phyloP scores from a whole-genome alignment of 2,329 filamentous ascomycete genomes.

The Aspergillus sp. region DNA sequence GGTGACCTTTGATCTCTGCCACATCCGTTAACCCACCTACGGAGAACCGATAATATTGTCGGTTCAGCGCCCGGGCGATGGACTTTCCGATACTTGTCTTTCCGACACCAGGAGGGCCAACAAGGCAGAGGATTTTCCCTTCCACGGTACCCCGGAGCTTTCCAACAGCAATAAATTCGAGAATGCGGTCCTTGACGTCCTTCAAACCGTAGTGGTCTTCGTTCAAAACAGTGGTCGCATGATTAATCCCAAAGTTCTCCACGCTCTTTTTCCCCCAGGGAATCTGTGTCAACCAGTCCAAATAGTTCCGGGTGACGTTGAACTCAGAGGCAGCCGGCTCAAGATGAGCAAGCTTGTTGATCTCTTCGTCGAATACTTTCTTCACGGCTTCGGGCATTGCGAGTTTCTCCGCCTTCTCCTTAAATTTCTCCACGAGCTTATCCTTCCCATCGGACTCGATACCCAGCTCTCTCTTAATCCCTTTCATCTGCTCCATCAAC shows the following conservation, averaged over 20 bases:
- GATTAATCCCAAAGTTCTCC: slow-evolving; percentile 93
- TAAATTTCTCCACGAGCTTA: slow-evolving; percentile 96
- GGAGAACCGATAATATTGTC: slow-evolving; percentile 97
- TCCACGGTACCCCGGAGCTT: slow-evolving; percentile 96
- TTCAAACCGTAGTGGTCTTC: slow-evolving; percentile 97
- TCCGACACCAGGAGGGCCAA: slow-evolving; percentile 93
- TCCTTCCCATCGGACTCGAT: slow-evolving; percentile 98
- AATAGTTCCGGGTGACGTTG: slow-evolving; percentile 96
- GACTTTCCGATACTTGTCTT: slow-evolving; percentile 99
- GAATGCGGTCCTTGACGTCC: slow-evolving; percentile 96
- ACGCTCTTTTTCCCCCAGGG: slow-evolving; percentile 94
- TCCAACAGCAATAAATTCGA: slow-evolving; percentile 97
- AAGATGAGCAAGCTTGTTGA: slow-evolving; percentile 93
- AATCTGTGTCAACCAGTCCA: slow-evolving; percentile 98
- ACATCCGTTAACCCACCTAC: slow-evolving; percentile 96
- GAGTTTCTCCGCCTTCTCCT: slow-evolving; percentile 87
- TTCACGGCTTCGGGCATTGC: slow-evolving; percentile 96
- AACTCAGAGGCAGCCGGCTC: slow-evolving; percentile 97
- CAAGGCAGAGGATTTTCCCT: slow-evolving; percentile 97
- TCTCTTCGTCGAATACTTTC: slow-evolving; percentile 97
- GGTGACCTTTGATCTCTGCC: slow-evolving; percentile 96
- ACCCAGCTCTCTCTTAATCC: slow-evolving; percentile 89
- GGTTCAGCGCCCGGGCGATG: slow-evolving; percentile 88
- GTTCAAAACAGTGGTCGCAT: slow-evolving; percentile 86
- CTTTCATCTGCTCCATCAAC: slow-evolving; percentile 99